Base-by-base conservation (phyloP, 2,329 filamentous ascomycete species). In the Diaporthe caulivora region DNA sequence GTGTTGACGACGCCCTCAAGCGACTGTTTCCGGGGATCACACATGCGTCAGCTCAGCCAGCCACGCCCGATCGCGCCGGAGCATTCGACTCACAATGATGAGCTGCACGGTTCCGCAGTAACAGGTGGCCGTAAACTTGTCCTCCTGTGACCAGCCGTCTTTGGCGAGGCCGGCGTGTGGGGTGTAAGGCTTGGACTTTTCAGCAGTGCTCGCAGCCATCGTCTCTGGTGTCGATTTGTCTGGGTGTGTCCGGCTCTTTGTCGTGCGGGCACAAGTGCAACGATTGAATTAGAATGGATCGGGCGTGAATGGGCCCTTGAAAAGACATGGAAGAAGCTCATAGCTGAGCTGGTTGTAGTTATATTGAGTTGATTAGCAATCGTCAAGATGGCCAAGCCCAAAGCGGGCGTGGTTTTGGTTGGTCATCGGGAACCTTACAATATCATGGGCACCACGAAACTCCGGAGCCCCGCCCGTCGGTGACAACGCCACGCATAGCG, bases 1-100 rank as follows among this genome's bases (percentile, higher is more conserved):
- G 82, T 86, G 74, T 81, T 80, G 17, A 87, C 74, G 0, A 91
- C 78, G 17, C 83, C 86, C 6, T 47, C 44, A 8, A 47, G 44
- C 44, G 44, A 47, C 44, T 47, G 8, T 47, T 18, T 10, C 6
- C 6, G 7, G 7, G 44, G 18, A 47, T 0, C 44, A 21, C 6
- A 18, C 18, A 2, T 34, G 34, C 17, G 44, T 47, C 44, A 47
- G 44, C 44, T 47, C 44, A 21, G 18, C 21, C 44, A 7, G 44
- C 18, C 44, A 47, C 18, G 18, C 44, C 21, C 44, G 44, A 21
- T 21, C 18, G 44, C 44, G 44, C 18, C 44, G 9, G 44, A 7
- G 44, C 18, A 47, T 47, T 10, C 0, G 7, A 15, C 47, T 51
- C 18, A 51, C 47, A 26, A 51, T 4, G 9, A 26, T 11, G 8